Base-by-base conservation (phyloP, 225 moss, liverwort and hornwort genomes). In the Rhytidiadelphus loreus region DNA sequence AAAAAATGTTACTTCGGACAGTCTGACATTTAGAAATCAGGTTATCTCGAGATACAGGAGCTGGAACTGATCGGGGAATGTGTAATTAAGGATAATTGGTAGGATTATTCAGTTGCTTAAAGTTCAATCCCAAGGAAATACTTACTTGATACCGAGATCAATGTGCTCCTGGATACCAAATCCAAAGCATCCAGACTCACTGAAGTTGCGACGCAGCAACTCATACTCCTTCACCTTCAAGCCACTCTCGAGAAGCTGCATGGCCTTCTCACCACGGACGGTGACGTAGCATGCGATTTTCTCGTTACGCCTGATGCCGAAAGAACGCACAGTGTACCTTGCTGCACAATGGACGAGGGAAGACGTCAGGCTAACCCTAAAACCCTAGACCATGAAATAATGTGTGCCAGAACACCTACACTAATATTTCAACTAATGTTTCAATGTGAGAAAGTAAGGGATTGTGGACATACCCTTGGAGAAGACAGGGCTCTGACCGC, bases 151-250 rank as follows among this genome's bases (percentile, higher is more conserved):
- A 58, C 92, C 92, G 25, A 91, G 91, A 88, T 92, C 92, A 43
- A 92, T 92, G 83, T 92, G 92, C 89, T 92, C 92, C 87, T 92
- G 92, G 60, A 92, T 92, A 77, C 92, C 91, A 70, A 92, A 92
- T 75, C 92, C 91, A 78, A 92, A 92, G 79, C 92, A 92, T 19
- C 92, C 92, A 62, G 91, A 92, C 46, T 92, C 92, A 68, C 92
- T 92, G 83, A 91, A 92, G 91, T 91, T 92, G 65, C 91, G 89
- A 66, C 92, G 91, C 65, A 92, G 74, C 89, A 91, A 89, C 91
- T 92, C 91, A 41, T 92, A 91, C 66, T 91, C 92, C 91, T 91
- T 92, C 83, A 92, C 91, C 83, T 91, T 92, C 86, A 92, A 88
- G 72, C 92, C 91, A 83, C 91, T 92, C 89, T 92, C 92, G 43